Percentiles rank a stretch among this genome's conserved stretches.
Conservation (phyloP, 768 basidiomycete genomes). For the Boletus rex-veris region DNA sequence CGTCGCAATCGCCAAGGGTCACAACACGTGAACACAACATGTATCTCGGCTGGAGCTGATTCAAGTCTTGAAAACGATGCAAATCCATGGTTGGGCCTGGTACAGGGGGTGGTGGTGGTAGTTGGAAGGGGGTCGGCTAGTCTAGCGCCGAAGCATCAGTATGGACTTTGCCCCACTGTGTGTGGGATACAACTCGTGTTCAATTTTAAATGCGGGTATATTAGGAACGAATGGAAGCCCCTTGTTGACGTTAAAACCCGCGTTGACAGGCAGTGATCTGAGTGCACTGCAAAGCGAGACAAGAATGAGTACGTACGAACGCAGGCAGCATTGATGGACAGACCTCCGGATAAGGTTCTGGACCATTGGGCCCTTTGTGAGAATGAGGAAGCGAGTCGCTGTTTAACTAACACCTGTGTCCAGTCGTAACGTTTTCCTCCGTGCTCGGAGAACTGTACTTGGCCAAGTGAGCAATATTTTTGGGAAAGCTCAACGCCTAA, state of each 20-base stretch:
- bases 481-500: not conserved
- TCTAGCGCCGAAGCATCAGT: not conserved
- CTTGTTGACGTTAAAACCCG: not conserved
- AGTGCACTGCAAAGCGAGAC: not conserved
- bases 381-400: constrained; percentile 3
- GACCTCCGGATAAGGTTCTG: constrained; percentile 6
- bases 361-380: constrained; percentile 1
- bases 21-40: constrained; percentile 37
- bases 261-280: not conserved
- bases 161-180: not conserved
- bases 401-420: not conserved
- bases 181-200: not conserved
- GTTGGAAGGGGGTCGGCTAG: not conserved
- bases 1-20: constrained; percentile 44
- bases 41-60: constrained; percentile 30
- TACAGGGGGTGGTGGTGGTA: not conserved
- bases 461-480: no score
- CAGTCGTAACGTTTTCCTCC: not conserved
- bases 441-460: not conserved
- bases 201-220: not conserved
- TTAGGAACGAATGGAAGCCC: not conserved
- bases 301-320: constrained; percentile 11
- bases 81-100: constrained; percentile 13
- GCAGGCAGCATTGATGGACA: not conserved
- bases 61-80: constrained; percentile 2